These are phyloP conservation scores for Blepharisma japonicum DNA, from an alignment of 73 alveolate species.

Conservation along the genomic window DNA sequence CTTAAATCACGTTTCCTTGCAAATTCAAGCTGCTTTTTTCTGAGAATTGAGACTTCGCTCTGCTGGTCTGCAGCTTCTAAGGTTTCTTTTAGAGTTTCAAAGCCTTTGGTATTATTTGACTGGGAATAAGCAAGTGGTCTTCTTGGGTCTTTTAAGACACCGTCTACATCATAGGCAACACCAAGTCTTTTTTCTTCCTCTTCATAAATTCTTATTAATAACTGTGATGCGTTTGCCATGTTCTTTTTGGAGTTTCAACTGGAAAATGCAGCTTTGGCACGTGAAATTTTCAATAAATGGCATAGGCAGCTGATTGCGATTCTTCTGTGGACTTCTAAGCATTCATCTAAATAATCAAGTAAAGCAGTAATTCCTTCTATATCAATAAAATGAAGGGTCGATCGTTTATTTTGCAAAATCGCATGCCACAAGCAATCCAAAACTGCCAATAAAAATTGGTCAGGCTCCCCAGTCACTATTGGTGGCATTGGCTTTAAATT, in stretches of 20 bases:
- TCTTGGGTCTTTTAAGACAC: conserved; percentile 64
- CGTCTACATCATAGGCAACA: conserved; percentile 68
- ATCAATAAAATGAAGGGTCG: conserved; percentile 89
- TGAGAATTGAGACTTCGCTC: conserved; percentile 41
- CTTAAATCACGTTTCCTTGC: conserved; percentile 83
- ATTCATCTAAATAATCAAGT: conserved; percentile 86
- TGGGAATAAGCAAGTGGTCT: conserved; percentile 87
- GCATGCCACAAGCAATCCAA: conserved; percentile 93
- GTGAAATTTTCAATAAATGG: conserved; percentile 82
- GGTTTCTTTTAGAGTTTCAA: conserved; percentile 61
- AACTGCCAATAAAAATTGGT: conserved; percentile 62
- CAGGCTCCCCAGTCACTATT: conserved; percentile 52
- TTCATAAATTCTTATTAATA: conserved; percentile 83
- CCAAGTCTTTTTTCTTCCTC: conserved; percentile 88
- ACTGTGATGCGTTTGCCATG: conserved; percentile 87
- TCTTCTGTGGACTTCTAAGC: conserved; percentile 85
- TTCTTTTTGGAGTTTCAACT: conserved; percentile 93
- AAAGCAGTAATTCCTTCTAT: conserved; percentile 89
- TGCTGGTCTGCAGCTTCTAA: conserved; percentile 67
- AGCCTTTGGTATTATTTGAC: conserved; percentile 58
- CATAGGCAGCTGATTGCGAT: conserved; percentile 82
- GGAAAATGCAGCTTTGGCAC: conserved; percentile 79
- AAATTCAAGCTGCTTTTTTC: conserved; percentile 71
- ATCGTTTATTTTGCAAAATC: conserved; percentile 85
- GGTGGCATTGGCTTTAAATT: conserved; percentile 60